phyloP scores from a whole-genome alignment of 1,284 basidiomycete genomes.

The Salmacisia buchloeana region DNA sequence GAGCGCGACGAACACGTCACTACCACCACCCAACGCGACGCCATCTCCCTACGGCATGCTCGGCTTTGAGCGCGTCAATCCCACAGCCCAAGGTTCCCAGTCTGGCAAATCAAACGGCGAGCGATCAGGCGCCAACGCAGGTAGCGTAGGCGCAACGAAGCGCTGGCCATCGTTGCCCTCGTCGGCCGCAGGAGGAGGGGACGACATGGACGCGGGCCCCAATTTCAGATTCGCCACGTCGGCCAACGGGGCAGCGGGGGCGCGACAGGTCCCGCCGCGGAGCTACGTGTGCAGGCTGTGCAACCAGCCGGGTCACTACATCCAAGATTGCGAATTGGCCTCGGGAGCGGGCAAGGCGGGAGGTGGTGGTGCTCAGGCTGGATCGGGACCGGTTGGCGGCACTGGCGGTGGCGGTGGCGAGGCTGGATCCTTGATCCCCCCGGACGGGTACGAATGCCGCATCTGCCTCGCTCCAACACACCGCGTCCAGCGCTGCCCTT shows the following conservation, averaged over 20 bases:
- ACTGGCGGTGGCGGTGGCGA: background rate
- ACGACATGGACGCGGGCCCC: constrained; percentile 9
- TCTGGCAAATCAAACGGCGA: background rate
- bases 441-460: background rate
- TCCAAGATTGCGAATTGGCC: constrained; percentile 14
- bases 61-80: background rate
- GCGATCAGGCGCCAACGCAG: background rate
- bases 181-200: background rate
- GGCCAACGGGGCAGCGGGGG: constrained; percentile 14
- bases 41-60: constrained; percentile 19
- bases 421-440: background rate
- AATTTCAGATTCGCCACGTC: constrained; percentile 21
- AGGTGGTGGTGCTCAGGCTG: background rate
- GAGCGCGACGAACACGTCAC: background rate
- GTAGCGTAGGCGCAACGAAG: background rate
- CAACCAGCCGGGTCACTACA: constrained; percentile 24
- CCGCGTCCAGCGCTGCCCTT: constrained; percentile 4
- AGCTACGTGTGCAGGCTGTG: constrained; percentile 37
- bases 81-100: background rate
- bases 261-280: constrained; percentile 18
- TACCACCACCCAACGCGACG: constrained; percentile 18
- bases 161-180: background rate
- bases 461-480: constrained; percentile 3
- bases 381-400: background rate
- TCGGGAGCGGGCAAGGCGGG: background rate